Evolutionary conservation across 331 rosid species (phyloP), one percentile per base, ranked within the genome.

Genomic region (Cydonia oblonga): DNA sequence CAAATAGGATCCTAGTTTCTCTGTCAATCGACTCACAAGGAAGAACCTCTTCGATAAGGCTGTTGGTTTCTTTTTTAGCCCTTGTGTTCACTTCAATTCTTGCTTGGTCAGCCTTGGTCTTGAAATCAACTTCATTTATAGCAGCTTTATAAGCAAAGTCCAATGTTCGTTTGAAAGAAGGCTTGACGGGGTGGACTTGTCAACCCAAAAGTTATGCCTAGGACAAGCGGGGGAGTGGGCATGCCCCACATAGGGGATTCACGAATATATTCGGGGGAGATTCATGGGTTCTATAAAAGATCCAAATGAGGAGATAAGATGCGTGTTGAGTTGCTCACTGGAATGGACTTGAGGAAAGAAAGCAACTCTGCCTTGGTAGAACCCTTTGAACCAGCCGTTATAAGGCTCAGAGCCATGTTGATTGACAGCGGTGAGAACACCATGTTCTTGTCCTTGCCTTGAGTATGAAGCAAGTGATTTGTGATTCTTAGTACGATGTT

Each of bases 21-120:
- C 57, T 52, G 75, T 84, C 79, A 29, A 90, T 82, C 18, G 93
- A 84, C 14, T 89, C 80, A 3, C 78, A 25, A 35, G 91, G 90
- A 83, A 90, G 90, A 83, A 90, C 71, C 32, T 88, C 87, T 80
- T 84, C 83, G 68, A 92, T 84, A 24, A 87, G 92, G 64, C 96
- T 96, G 74, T 74, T 80, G 28, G 96, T 92, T 87, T 88, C 84
- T 64, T 87, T 81, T 64, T 87, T 91, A 18, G 86, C 92, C 96
- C 98, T 90, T 18, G 82, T 66, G 65, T 92, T 92, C 76, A 90
- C 92, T 77, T 81, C 87, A 18, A 63, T 29, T 10, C 59, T 61
- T 69, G 76, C 98, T 82, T 88, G 86, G 46, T 52, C 78, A 10
- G 86, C 80, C 96, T 87, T 69, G 64, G 66, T 84, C 56, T 68